Base-by-base conservation (phyloP, 768 basidiomycete genomes). In the Neoboletus magnificus region DNA sequence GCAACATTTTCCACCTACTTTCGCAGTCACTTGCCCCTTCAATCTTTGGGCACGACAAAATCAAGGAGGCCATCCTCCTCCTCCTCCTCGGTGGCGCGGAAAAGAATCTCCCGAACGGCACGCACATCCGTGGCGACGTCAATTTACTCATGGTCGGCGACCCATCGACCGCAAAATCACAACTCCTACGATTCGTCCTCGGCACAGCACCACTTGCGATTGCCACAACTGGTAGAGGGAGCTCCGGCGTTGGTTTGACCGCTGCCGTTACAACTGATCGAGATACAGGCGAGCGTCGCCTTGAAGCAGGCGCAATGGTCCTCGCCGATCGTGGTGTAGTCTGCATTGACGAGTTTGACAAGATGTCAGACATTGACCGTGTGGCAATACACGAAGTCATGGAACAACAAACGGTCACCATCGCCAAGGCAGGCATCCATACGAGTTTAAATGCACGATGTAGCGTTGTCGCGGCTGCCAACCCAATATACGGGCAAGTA, bases 361-460 rank as follows among this genome's bases (percentile, higher is more conserved):
- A 99, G 73, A 98, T 99, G 97, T 95, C 93, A 27, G 97, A 99
- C 68, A 82, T 98, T 61, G 97, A 99, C 76, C 85, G 97, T 62
- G 96, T 98, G 20, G 96, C 97, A 33, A 99, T 99, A 65, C 97
- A 99, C 75, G 97, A 99, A 83, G 97, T 98, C 68, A 99, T 99
- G 97, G 97, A 98, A 70, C 96, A 98, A 72, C 97, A 99, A 70
- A 99, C 97, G 0, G 96, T 99, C 45, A 98, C 97, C 10, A 99
- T 99, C 61, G 97, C 97, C 46, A 99, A 99, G 67, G 97, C 97
- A 13, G 97, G 97, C 55, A 99, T 99, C 61, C 97, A 98, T 68
- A 99, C 97, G 0, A 94, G 90, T 69, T 79, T 99, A 64, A 99
- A 99, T 72, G 97, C 97, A 5, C 84, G 97, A 40, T 98, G 97